These are phyloP conservation scores for Vaccinium myrtillus DNA, from an alignment of 148 eudicot genomes.

Conservation along the genomic window DNA sequence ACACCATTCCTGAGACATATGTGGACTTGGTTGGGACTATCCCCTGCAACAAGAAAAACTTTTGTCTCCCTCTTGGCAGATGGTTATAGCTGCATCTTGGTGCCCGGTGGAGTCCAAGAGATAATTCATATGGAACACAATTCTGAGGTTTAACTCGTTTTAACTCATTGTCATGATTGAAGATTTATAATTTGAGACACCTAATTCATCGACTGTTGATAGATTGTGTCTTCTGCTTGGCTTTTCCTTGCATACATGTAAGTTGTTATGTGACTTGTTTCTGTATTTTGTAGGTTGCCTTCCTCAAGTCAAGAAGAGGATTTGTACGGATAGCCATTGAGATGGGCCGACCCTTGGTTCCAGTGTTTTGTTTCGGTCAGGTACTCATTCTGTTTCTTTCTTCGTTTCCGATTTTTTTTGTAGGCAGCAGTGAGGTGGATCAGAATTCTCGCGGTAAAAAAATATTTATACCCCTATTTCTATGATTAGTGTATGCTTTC, in stretches of 20 bases:
- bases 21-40: conserved; percentile 92
- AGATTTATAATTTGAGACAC: neutral
- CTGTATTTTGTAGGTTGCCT: conserved; percentile 50
- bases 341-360: conserved; percentile 72
- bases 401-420: neutral
- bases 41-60: conserved; percentile 73
- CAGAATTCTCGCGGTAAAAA: neutral
- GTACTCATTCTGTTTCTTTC: conserved; percentile 28
- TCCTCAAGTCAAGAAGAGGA: conserved; percentile 70
- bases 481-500: conserved; percentile 6
- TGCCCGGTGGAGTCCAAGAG: conserved; percentile 96
- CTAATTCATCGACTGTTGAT: neutral
- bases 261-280: neutral
- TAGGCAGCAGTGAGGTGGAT: neutral
- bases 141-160: conserved; percentile 54
- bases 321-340: conserved; percentile 82
- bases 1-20: conserved; percentile 88
- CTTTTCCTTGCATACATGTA: neutral
- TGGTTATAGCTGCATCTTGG: conserved; percentile 80
- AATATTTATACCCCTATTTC: neutral
- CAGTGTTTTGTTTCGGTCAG: conserved; percentile 96
- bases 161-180: conserved; percentile 2
- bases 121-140: conserved; percentile 73
- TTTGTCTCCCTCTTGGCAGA: conserved; percentile 58
- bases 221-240: neutral